phyloP scores from a whole-genome alignment of 2,329 filamentous ascomycete species.

The Mycosphaerella sp. region DNA sequence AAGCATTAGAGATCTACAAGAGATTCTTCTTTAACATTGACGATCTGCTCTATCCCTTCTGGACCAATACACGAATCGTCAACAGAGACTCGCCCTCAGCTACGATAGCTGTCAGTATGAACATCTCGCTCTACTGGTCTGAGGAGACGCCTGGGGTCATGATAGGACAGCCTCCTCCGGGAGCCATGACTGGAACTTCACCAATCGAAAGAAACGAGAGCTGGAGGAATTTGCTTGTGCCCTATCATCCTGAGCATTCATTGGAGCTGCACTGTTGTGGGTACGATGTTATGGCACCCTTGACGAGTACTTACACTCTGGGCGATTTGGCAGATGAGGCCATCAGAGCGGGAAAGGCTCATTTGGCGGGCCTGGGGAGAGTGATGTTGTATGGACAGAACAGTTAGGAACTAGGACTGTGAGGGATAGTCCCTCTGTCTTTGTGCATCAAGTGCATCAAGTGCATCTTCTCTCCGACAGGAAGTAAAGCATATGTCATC shows the following conservation, averaged over 20 bases:
- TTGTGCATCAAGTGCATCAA: neutral
- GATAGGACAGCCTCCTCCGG: conserved; percentile 11
- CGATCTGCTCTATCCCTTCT: conserved; percentile 21
- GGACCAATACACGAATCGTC: conserved; percentile 20
- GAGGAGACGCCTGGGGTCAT: conserved; percentile 18
- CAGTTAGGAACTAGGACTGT: neutral
- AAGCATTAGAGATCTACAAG: conserved; percentile 17
- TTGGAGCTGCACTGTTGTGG: conserved; percentile 23
- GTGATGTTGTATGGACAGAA: conserved; percentile 18
- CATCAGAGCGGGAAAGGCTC: conserved; percentile 17
- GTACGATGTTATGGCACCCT: conserved; percentile 18
- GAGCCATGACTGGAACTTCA: conserved; percentile 14
- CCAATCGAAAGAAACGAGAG: conserved; percentile 17
- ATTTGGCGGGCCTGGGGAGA: conserved; percentile 17
- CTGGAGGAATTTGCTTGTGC: conserved; percentile 21
- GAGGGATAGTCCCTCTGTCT: too few relatives aligned
- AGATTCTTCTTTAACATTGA: conserved; percentile 21
- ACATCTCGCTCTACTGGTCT: conserved; percentile 21
- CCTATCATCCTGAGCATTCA: conserved; percentile 17
- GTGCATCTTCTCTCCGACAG: too few relatives aligned
- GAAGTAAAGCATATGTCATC: too few relatives aligned
- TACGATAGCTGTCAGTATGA: conserved; percentile 17
- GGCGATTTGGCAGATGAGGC: conserved; percentile 24
- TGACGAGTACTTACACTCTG: conserved; percentile 14
- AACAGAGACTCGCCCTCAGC: conserved; percentile 1